Conservation (phyloP, 441 rosid species). For the Pelargonium australe region DNA sequence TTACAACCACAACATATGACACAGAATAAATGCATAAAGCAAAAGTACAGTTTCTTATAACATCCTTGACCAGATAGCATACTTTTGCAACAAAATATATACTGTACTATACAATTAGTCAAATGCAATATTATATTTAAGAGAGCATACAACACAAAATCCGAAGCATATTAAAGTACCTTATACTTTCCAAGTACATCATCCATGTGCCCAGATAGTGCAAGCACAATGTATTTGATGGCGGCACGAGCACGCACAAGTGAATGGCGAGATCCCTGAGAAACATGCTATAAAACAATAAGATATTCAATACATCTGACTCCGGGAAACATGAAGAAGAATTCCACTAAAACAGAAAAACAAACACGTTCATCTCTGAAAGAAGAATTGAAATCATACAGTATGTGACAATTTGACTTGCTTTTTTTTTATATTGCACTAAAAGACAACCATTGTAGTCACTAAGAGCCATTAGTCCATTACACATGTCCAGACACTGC, state of each 20-base stretch:
- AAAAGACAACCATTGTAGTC: background rate
- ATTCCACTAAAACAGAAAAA: background rate
- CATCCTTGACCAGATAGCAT: background rate
- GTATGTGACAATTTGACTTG: background rate
- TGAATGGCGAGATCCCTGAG: conserved; percentile 51
- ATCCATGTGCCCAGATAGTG: conserved; percentile 81
- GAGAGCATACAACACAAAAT: conserved; percentile 4
- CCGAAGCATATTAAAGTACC: conserved; percentile 34
- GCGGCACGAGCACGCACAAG: conserved; percentile 61
- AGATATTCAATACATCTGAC: conserved; percentile 14
- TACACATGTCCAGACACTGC: conserved; percentile 4
- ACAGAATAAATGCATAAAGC: background rate
- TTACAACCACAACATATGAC: background rate
- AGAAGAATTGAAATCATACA: background rate
- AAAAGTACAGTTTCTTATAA: conserved; percentile 4
- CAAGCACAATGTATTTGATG: conserved; percentile 70
- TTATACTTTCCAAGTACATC: conserved; percentile 69
- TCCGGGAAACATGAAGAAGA: background rate
- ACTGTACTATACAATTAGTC: conserved; percentile 1
- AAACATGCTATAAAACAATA: conserved; percentile 21
- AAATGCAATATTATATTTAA: background rate
- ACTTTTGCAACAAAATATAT: conserved; percentile 7
- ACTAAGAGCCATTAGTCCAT: background rate
- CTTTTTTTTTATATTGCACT: background rate
- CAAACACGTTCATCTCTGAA: background rate